Evolutionary conservation across 1,139 yeast genomes (phyloP), one percentile per base, ranked within the genome.

Genomic region (Yamadazyma epiphylla): DNA sequence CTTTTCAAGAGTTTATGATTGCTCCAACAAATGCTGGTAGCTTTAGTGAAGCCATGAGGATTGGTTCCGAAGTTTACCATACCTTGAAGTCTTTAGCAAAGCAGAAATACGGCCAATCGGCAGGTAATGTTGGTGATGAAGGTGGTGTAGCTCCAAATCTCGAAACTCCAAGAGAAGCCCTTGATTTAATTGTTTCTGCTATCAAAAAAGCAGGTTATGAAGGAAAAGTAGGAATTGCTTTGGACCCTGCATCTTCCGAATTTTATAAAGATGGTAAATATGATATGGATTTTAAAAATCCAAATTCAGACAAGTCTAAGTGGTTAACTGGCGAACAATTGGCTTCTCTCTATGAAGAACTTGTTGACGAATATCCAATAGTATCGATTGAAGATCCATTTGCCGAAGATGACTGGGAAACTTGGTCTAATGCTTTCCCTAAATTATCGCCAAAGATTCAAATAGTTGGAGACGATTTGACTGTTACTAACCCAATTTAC

Each of bases 111-210:
- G 95, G 95, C 58, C 78, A 81, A 55, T 79, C 89, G 41, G 95
- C 95, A 54, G 95, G 94, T 67, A 86, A 86, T 74, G 95, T 86
- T 59, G 95, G 95, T 75, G 95, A 86, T 69, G 95, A 86, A 74
- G 95, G 95, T 78, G 95, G 95, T 74, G 94, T 86, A 70, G 95
- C 95, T 52, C 95, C 95, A 62, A 80, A 84, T 66, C 78, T 86
- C 49, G 75, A 80, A 46, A 77, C 94, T 50, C 85, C 95, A 55
- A 82, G 77, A 64, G 95, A 86, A 73, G 95, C 95, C 48, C 72
- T 86, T 51, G 94, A 86, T 71, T 79, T 86, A 64, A 84, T 86
- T 64, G 75, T 77, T 52, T 81, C 67, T 43, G 84, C 95, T 56
- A 85, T 86, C 60, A 83, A 79, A 59, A 62, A 69, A 49, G 94